Conservation (phyloP, 202 grass and related monocot genomes). For the Schoenoplectus triqueter region DNA sequence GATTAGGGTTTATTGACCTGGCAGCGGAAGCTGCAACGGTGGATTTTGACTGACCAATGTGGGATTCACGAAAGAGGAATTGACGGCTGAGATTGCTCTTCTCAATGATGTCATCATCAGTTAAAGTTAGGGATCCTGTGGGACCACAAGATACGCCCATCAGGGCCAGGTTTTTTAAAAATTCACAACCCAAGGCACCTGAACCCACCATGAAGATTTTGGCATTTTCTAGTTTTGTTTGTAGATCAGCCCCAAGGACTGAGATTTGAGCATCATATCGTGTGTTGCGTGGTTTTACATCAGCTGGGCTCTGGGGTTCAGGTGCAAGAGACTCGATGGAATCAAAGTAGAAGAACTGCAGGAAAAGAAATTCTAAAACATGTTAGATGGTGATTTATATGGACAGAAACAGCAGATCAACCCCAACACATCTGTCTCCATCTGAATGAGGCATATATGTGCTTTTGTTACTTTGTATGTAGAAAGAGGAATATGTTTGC, state of each 20-base stretch:
- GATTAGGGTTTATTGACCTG: constrained; percentile 65
- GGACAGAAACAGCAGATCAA: neutral
- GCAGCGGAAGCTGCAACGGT: constrained; percentile 82
- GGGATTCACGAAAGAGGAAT: constrained; percentile 93
- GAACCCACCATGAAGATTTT: constrained; percentile 91
- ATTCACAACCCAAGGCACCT: constrained; percentile 88
- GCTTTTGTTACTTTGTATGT: neutral
- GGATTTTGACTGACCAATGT: constrained; percentile 93
- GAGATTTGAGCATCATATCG: constrained; percentile 84
- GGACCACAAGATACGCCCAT: constrained; percentile 81
- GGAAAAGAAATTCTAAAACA: constrained; percentile 16
- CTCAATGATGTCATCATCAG: constrained; percentile 97
- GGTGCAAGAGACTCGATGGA: constrained; percentile 83
- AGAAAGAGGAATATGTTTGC: constrained; percentile 15
- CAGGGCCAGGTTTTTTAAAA: constrained; percentile 86
- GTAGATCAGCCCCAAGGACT: constrained; percentile 80
- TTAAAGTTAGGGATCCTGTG: constrained; percentile 73
- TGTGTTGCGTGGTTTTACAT: constrained; percentile 60
- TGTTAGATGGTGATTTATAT: neutral
- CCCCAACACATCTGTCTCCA: neutral
- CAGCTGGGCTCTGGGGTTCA: constrained; percentile 65
- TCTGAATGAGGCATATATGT: neutral
- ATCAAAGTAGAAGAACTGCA: constrained; percentile 94
- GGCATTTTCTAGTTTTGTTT: constrained; percentile 74
- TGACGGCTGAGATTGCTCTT: constrained; percentile 97